Evolutionary conservation across 257 asterid species (phyloP), one percentile per base, ranked within the genome.

Genomic region (Ligustrum vulgare): DNA sequence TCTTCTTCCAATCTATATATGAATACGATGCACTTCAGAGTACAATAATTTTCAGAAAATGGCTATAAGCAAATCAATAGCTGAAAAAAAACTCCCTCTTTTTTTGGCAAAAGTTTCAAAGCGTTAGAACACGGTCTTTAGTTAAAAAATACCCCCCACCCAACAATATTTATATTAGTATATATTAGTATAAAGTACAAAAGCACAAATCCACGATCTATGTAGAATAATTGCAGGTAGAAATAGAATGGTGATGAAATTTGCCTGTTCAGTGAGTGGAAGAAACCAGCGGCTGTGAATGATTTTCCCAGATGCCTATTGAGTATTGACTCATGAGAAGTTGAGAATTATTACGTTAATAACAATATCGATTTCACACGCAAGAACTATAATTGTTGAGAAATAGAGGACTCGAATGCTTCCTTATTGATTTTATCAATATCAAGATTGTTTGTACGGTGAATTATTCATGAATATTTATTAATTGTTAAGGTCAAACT

Each of bases 231-330:
- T 51, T 33, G 78, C 43, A 39, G 32, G 67, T 15, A 31, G 20
- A 47, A 25, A 54, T 15, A 31, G 20, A 47, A 25, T 22, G 78
- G 72, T 74, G 58, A 71, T 43, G 36, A 5, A 51, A 58, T 63
- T 51, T 47, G 77, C 43, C 8, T 25, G 1, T 4, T 39, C 3
- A 32, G 78, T 72, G 79, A 67, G 66, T 60, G 67, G 67, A 60
- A 75, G 70, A 37, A 70, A 72, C 74, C 71, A 66, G 73, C 78
- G 85, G 85, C 83, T 68, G 82, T 13, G 56, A 63, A 33, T 33
- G 66, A 68, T 67, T 60, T 56, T 78, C 82, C 74, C 82, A 78
- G 78, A 76, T 78, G 66, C 86, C 47, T 3, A 12, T 60, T 11
- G 67, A 11, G 39, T 3, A 12, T 60, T 11, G 67, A 11, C 33